Conservation (phyloP, 176 grass and related monocot genomes). For the Aegilops sharonensis region DNA sequence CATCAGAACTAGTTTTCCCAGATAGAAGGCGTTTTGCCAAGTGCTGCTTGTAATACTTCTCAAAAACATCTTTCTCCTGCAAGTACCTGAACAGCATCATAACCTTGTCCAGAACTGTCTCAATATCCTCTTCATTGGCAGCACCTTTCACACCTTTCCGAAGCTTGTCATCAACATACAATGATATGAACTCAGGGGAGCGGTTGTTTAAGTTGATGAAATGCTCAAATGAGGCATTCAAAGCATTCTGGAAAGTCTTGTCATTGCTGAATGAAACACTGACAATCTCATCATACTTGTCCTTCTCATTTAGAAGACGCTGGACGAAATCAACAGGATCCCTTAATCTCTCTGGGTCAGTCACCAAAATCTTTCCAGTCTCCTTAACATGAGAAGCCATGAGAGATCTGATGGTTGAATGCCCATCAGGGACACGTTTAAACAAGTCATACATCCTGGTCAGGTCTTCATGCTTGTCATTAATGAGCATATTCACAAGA, state of each 20-base stretch:
- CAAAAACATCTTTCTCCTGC: constrained; percentile 71
- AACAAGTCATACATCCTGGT: constrained; percentile 16
- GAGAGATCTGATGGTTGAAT: constrained; percentile 4
- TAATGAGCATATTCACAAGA: constrained; percentile 21
- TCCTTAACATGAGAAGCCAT: constrained; percentile 16
- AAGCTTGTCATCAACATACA: constrained; percentile 65
- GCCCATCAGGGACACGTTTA: not conserved
- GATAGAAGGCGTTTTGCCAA: constrained; percentile 48
- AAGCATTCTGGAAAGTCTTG: constrained; percentile 59
- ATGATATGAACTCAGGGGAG: constrained; percentile 61
- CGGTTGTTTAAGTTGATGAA: constrained; percentile 72
- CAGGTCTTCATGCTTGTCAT: constrained; percentile 20
- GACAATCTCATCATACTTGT: constrained; percentile 53
- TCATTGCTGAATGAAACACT: constrained; percentile 61
- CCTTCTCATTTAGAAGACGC: constrained; percentile 54
- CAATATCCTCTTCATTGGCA: constrained; percentile 58
- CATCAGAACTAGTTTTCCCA: constrained; percentile 8
- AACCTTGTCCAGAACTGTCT: constrained; percentile 51
- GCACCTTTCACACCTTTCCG: constrained; percentile 61
- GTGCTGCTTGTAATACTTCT: constrained; percentile 70
- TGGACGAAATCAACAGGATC: constrained; percentile 25
- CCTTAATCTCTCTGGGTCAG: constrained; percentile 21
- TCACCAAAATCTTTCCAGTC: not conserved
- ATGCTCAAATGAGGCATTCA: constrained; percentile 59
- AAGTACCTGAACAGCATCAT: constrained; percentile 64